Evolutionary conservation across 2,329 filamentous ascomycete genomes (phyloP).

Genomic region (Bisporella sp.): DNA sequence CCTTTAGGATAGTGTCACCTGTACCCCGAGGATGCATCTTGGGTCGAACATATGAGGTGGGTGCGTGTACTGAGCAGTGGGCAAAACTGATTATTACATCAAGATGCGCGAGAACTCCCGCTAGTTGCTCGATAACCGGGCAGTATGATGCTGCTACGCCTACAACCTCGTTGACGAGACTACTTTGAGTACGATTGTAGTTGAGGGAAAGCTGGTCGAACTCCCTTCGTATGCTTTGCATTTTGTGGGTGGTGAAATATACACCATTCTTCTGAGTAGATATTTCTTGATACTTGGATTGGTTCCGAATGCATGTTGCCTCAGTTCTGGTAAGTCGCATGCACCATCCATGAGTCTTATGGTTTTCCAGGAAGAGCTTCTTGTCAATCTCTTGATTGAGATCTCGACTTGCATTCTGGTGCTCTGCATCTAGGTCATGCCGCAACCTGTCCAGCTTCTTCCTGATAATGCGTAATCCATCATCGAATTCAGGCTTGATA

Average conservation of each 20-base stretch:
- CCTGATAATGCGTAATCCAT: conserved; percentile 77
- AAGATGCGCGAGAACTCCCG: conserved; percentile 81
- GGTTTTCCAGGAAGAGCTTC: conserved; percentile 96
- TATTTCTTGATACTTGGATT: conserved; percentile 83
- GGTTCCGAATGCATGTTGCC: conserved; percentile 88
- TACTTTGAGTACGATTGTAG: conserved; percentile 90
- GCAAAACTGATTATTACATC: conserved; percentile 94
- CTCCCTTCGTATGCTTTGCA: conserved; percentile 77
- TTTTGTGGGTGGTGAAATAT: conserved; percentile 84
- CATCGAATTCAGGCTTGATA: conserved; percentile 97
- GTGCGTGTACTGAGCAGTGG: conserved; percentile 88
- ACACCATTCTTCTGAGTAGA: conserved; percentile 99
- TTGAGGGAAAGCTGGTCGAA: conserved; percentile 91
- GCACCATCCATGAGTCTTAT: conserved; percentile 93
- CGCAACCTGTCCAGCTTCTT: conserved; percentile 84
- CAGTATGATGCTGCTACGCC: conserved; percentile 90
- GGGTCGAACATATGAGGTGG: conserved; percentile 83
- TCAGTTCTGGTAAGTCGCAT: conserved; percentile 89
- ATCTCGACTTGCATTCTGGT: conserved; percentile 68
- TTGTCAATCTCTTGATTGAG: conserved; percentile 92
- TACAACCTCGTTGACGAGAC: conserved; percentile 88
- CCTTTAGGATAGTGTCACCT: conserved; percentile 82
- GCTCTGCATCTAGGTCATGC: conserved; percentile 77
- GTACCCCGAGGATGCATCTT: conserved; percentile 84
- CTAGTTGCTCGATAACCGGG: conserved; percentile 83